These are phyloP conservation scores for Suillus decipiens DNA, from an alignment of 768 basidiomycete species.

Conservation along the genomic window DNA sequence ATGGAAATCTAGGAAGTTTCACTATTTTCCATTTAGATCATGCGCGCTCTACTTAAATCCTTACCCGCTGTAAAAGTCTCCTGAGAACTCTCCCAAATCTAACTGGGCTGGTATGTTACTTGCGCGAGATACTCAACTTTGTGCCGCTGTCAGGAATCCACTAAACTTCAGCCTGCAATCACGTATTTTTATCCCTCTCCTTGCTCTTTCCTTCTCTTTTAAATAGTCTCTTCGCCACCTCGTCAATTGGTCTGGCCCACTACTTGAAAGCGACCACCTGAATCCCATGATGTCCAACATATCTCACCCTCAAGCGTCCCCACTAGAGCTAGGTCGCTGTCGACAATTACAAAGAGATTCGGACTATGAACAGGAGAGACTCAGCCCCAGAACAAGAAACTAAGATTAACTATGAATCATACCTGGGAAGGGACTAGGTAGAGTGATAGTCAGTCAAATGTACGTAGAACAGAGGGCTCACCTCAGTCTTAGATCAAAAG, in stretches of 20 bases:
- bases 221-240: neutral
- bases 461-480: too few relatives aligned
- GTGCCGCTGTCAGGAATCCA: neutral
- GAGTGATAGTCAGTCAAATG: too few relatives aligned
- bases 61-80: neutral
- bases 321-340: neutral
- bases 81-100: neutral
- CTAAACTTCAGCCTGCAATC: neutral
- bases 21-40: neutral
- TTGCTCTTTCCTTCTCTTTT: neutral
- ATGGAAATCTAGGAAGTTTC: neutral
- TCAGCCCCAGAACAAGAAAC: too few relatives aligned
- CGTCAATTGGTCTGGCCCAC: neutral
- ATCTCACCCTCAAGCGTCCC: neutral
- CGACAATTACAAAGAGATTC: neutral
- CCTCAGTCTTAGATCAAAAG: too few relatives aligned
- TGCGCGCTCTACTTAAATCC: neutral
- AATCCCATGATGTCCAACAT: neutral
- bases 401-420: too few relatives aligned
- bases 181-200: neutral
- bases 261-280: neutral
- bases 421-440: too few relatives aligned
- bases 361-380: too few relatives aligned
- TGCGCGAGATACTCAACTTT: neutral
- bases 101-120: neutral